Base-by-base conservation (phyloP, 148 eudicot genomes). In the Vaccinium macrocarpon region DNA sequence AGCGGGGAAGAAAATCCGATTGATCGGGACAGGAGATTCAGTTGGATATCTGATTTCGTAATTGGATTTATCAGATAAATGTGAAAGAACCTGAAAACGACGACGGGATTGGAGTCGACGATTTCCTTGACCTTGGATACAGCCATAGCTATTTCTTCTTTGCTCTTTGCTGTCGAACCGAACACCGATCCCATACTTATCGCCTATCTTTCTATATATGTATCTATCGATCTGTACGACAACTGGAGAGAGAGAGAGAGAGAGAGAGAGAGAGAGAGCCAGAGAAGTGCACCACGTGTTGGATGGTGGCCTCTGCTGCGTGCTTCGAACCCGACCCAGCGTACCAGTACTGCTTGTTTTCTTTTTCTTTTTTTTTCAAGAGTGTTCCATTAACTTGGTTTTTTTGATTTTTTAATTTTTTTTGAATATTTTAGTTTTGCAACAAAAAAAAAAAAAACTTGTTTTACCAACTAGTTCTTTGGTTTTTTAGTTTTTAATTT, bases 61-160 rank as follows among this genome's bases (percentile, higher is more conserved):
- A 42, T 42, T 42, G 5, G 46, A 42, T 42, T 42, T 42, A 42
- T 42, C 8, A 72, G 62, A 56, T 42, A 68, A 15, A 68, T 3
- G 46, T 5, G 76, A 56, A 4, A 23, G 18, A 84, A 90, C 96
- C 98, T 94, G 90, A 94, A 94, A 84, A 94, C 86, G 68, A 94
- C 83, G 84, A 87, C 93, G 77, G 95, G 94, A 57, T 87, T 84
- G 19, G 96, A 93, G 76, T 89, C 88, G 4, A 91, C 92, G 77
- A 91, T 88, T 38, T 88, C 78, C 81, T 94, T 90, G 66, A 88
- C 95, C 80, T 94, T 94, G 71, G 91, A 81, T 51, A 90, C 87
- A 82, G 95, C 94, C 93, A 86, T 90, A 16, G 91, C 85, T 14
- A 80, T 87, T 27, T 92, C 88, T 53, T 86, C 91, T 79, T 79